Evolutionary conservation across 129 eudicot genomes (phyloP).

Genomic region (Flaveria linearis): DNA sequence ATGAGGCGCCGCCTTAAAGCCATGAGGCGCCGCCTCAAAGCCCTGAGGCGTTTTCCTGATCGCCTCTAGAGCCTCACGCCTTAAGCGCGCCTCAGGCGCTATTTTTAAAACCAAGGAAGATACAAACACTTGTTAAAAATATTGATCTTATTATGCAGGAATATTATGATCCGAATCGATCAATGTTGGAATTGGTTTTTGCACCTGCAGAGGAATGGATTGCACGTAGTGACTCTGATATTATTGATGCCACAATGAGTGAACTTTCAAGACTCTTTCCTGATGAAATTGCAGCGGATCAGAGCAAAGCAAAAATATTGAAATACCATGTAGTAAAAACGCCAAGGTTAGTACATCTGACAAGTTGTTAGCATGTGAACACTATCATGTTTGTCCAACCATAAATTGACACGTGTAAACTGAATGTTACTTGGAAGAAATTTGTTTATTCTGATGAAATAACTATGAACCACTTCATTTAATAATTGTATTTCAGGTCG

Average conservation of each 20-base stretch:
- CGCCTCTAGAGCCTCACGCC: too few species aligned
- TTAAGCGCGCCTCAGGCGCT: too few species aligned
- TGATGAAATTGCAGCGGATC: constrained; percentile 89
- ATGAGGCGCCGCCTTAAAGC: too few species aligned
- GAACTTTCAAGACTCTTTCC: constrained; percentile 97
- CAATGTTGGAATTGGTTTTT: constrained; percentile 97
- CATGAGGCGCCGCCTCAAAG: too few species aligned
- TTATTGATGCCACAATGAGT: constrained; percentile 91
- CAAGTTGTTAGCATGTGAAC: constrained; percentile 7
- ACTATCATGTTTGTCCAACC: background rate
- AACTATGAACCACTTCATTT: background rate
- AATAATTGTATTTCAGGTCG: constrained; percentile 52
- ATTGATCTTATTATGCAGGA: constrained; percentile 59
- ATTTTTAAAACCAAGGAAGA: too few species aligned
- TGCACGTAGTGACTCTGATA: constrained; percentile 80
- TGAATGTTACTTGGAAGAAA: background rate
- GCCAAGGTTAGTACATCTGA: constrained; percentile 56
- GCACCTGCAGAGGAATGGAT: constrained; percentile 99
- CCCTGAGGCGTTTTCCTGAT: too few species aligned
- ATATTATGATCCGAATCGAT: constrained; percentile 79
- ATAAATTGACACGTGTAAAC: constrained; percentile 4
- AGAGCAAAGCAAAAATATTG: constrained; percentile 95
- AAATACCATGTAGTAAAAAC: constrained; percentile 98
- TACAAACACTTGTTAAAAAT: background rate
- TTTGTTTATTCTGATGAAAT: background rate